These are phyloP conservation scores for Leccinum arenicola DNA, from an alignment of 768 basidiomycete species.

Conservation along the genomic window DNA sequence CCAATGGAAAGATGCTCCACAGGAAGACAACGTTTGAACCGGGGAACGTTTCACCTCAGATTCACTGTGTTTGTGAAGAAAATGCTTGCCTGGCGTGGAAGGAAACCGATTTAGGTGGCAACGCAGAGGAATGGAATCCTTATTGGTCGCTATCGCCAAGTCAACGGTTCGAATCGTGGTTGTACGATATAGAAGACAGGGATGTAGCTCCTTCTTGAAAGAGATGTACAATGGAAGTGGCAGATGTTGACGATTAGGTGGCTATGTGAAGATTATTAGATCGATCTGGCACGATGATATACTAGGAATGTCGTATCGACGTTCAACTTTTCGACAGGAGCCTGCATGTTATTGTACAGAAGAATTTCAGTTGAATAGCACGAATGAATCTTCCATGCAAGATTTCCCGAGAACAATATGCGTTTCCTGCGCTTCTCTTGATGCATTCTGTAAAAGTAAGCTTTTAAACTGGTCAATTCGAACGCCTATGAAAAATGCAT, in stretches of 20 bases:
- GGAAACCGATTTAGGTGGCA: background rate
- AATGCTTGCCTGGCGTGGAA: background rate
- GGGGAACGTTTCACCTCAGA: background rate
- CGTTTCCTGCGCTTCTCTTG: background rate
- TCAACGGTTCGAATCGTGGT: background rate
- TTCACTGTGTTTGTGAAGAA: background rate
- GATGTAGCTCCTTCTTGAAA: background rate
- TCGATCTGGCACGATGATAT: background rate
- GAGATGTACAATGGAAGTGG: background rate
- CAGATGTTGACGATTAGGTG: background rate
- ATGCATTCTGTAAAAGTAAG: background rate
- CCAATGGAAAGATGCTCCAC: background rate
- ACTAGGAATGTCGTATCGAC: background rate
- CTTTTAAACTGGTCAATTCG: background rate
- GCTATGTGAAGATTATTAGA: background rate
- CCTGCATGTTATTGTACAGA: background rate
- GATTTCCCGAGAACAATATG: background rate
- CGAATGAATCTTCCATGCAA: background rate
- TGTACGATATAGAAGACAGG: background rate
- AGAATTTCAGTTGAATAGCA: background rate
- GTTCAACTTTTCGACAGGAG: background rate
- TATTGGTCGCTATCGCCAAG: background rate
- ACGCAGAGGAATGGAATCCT: background rate
- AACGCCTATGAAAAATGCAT: background rate
- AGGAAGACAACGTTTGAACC: background rate